Conservation (phyloP, 768 basidiomycete species). For the Phanerochaete carnosa region DNA sequence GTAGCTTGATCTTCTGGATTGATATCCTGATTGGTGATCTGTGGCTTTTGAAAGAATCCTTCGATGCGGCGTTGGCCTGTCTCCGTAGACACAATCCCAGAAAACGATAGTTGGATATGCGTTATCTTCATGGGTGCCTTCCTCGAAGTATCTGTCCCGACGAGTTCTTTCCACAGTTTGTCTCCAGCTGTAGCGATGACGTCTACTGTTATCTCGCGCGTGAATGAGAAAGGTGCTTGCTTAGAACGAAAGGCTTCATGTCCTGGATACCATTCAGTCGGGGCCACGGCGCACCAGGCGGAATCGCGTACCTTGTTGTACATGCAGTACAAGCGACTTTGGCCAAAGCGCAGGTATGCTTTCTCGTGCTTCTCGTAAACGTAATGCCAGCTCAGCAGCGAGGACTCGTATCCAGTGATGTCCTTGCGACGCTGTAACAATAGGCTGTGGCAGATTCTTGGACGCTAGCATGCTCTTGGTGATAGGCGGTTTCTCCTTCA, state of each 20-base stretch:
- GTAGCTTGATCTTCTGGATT: slow-evolving; percentile 1
- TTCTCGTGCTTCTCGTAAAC: slow-evolving; percentile 80
- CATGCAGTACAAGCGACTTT: slow-evolving; percentile 80
- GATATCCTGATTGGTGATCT: slow-evolving; percentile 16
- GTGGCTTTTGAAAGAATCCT: slow-evolving; percentile 62
- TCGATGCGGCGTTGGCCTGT: slow-evolving; percentile 85
- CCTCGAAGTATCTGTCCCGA: slow-evolving; percentile 43
- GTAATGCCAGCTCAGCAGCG: slow-evolving; percentile 83
- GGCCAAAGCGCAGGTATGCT: slow-evolving; percentile 81
- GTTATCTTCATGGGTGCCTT: slow-evolving; percentile 57
- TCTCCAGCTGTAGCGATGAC: slow-evolving; percentile 72
- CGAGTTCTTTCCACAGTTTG: slow-evolving; percentile 83
- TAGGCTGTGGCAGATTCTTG: slow-evolving; percentile 86
- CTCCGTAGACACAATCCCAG: slow-evolving; percentile 73
- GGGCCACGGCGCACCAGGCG: background rate
- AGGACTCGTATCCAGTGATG: slow-evolving; percentile 90
- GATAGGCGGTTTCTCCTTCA: slow-evolving; percentile 76
- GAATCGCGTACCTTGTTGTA: slow-evolving; percentile 55
- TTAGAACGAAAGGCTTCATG: slow-evolving; percentile 70
- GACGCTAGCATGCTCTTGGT: slow-evolving; percentile 94
- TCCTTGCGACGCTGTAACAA: slow-evolving; percentile 72
- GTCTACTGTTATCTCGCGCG: slow-evolving; percentile 69
- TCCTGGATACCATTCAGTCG: slow-evolving; percentile 35
- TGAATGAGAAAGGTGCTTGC: slow-evolving; percentile 87
- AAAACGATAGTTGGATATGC: slow-evolving; percentile 69